Evolutionary conservation across 768 basidiomycete genomes (phyloP).

Genomic region (Suillus clintonianus): DNA sequence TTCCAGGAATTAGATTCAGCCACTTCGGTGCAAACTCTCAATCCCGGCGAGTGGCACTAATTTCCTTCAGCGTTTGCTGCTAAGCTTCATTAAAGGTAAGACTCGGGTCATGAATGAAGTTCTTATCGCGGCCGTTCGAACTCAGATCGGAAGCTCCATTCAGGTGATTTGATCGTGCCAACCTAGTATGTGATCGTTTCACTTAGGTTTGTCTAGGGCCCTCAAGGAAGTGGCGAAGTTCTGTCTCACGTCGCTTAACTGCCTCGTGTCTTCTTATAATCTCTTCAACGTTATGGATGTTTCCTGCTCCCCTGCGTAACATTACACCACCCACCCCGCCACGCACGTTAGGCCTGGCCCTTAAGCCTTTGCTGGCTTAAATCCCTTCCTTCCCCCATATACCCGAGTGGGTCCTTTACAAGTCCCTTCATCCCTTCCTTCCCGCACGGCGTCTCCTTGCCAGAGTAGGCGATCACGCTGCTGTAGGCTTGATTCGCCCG

Average conservation of each 20-base stretch:
- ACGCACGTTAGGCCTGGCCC: slow-evolving; percentile 32
- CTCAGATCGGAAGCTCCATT: slow-evolving; percentile 13
- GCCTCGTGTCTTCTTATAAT: slow-evolving; percentile 40
- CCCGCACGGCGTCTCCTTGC: neutral
- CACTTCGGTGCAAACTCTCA: neutral
- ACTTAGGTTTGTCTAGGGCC: neutral
- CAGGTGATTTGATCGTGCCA: slow-evolving; percentile 1
- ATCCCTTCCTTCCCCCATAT: slow-evolving; percentile 24
- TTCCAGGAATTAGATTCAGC: neutral
- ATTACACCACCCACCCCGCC: slow-evolving; percentile 26
- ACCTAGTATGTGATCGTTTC: neutral
- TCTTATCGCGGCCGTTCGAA: slow-evolving; percentile 9
- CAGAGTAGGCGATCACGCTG: neutral
- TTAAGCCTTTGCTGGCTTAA: slow-evolving; percentile 11
- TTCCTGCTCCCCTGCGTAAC: slow-evolving; percentile 22
- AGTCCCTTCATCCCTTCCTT: slow-evolving; percentile 29
- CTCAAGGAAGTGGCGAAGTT: slow-evolving; percentile 20
- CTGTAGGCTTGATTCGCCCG: neutral
- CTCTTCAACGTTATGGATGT: slow-evolving; percentile 20
- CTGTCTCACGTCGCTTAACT: slow-evolving; percentile 35
- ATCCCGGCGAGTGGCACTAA: neutral
- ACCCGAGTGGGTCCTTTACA: slow-evolving; percentile 33
- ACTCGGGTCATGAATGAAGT: neutral
- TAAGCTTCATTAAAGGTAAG: neutral
- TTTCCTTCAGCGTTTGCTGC: neutral